Percentiles rank a stretch among this genome's conserved stretches.
These are phyloP conservation scores for Tetrapisispora phaffii DNA, from an alignment of 805 yeast genomes.

Conservation along the genomic window DNA sequence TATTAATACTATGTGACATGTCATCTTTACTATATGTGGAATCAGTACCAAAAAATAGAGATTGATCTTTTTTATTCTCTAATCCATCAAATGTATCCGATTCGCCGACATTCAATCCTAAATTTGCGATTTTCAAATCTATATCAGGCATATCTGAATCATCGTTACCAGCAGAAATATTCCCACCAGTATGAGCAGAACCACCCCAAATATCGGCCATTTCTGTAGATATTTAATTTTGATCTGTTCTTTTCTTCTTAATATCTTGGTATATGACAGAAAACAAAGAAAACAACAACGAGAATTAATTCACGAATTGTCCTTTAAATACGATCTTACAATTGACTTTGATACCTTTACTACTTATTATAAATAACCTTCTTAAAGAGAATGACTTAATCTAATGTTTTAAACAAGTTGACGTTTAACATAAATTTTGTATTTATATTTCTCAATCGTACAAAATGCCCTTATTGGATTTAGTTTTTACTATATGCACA, in stretches of 20 bases:
- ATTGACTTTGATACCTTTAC: no score
- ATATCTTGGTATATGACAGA: background rate
- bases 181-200: background rate
- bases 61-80: conserved; percentile 1
- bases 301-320: no score
- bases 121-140: conserved; percentile 34
- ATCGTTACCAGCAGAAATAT: background rate
- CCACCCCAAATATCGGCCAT: conserved; percentile 5
- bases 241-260: background rate
- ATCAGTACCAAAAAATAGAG: conserved; percentile 1
- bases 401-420: background rate
- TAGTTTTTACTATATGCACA: background rate
- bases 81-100: conserved; percentile 8
- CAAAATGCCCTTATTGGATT: background rate
- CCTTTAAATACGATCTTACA: no score
- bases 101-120: conserved; percentile 9
- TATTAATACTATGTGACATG: background rate
- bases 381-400: no score
- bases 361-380: no score
- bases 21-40: conserved; percentile 6
- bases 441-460: background rate
- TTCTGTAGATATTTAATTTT: background rate
- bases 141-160: conserved; percentile 21
- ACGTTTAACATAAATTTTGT: background rate
- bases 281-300: background rate